These are phyloP conservation scores for Periconia digitata DNA, from an alignment of 2,329 filamentous ascomycete species.

Conservation along the genomic window DNA sequence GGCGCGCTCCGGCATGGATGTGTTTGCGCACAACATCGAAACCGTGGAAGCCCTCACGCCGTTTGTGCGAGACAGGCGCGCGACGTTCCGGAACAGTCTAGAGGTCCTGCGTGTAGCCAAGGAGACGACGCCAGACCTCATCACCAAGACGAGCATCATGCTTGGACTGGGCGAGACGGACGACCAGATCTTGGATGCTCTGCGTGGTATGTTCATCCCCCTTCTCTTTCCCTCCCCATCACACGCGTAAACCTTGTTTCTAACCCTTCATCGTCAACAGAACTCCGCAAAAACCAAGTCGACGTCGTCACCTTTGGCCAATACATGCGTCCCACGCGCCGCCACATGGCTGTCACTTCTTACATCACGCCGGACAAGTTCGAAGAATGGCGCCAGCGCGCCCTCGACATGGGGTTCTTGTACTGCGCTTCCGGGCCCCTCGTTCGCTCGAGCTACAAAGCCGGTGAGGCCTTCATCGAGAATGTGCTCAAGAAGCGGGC, in stretches of 20 bases:
- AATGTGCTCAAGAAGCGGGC: slow-evolving; percentile 88
- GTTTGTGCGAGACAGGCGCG: slow-evolving; percentile 83
- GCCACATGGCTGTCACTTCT: slow-evolving; percentile 94
- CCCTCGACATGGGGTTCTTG: slow-evolving; percentile 92
- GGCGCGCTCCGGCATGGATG: slow-evolving; percentile 84
- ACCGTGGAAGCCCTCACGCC: slow-evolving; percentile 90
- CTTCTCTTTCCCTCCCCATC: neutral
- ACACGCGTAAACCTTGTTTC: no score
- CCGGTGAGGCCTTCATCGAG: slow-evolving; percentile 97
- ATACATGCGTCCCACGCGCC: slow-evolving; percentile 98
- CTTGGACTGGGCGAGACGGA: slow-evolving; percentile 92
- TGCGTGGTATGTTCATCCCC: slow-evolving; percentile 57
- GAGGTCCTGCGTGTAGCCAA: slow-evolving; percentile 81
- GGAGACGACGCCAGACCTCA: slow-evolving; percentile 71
- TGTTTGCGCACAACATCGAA: slow-evolving; percentile 97
- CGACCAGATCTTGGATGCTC: slow-evolving; percentile 75
- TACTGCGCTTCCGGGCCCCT: slow-evolving; percentile 94
- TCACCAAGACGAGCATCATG: slow-evolving; percentile 99
- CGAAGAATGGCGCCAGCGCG: slow-evolving; percentile 85
- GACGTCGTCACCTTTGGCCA: slow-evolving; percentile 99
- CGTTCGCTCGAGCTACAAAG: slow-evolving; percentile 95
- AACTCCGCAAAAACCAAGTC: slow-evolving; percentile 77
- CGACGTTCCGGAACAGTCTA: slow-evolving; percentile 84
- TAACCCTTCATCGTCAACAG: no score
- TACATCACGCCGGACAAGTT: slow-evolving; percentile 92